Conservation (phyloP, 768 basidiomycete species). For the Tubosaeta sp. region DNA sequence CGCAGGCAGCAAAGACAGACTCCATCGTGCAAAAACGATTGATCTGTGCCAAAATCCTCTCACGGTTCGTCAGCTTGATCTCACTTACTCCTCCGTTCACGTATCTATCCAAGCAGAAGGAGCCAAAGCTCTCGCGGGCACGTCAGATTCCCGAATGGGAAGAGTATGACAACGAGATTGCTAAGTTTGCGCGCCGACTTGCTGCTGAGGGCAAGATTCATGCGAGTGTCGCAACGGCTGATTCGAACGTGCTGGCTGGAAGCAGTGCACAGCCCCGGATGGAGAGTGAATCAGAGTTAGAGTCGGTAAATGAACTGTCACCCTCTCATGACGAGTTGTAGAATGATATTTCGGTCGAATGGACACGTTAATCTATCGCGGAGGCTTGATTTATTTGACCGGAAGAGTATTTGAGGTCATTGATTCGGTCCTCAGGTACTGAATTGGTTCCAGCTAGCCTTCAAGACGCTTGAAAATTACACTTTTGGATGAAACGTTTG, state of each 20-base stretch:
- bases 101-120: constrained; percentile 60
- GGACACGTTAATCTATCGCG: not conserved
- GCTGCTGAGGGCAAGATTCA: constrained; percentile 67
- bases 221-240: constrained; percentile 62
- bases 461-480: too few species aligned
- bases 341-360: not conserved
- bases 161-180: constrained; percentile 87
- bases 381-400: not conserved
- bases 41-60: constrained; percentile 96
- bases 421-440: too few species aligned
- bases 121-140: constrained; percentile 90
- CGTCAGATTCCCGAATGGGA: constrained; percentile 98
- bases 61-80: constrained; percentile 53
- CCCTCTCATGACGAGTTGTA: constrained; percentile 20
- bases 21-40: constrained; percentile 81
- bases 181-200: constrained; percentile 70
- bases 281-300: not conserved
- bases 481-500: too few species aligned
- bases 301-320: not conserved
- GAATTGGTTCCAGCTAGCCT: too few species aligned
- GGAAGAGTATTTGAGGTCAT: too few species aligned
- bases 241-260: constrained; percentile 63
- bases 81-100: not conserved
- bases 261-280: constrained; percentile 31
- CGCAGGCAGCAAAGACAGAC: constrained; percentile 75